These are phyloP conservation scores for Picea sitchensis DNA, from an alignment of 75 land plant species.

Conservation along the genomic window DNA sequence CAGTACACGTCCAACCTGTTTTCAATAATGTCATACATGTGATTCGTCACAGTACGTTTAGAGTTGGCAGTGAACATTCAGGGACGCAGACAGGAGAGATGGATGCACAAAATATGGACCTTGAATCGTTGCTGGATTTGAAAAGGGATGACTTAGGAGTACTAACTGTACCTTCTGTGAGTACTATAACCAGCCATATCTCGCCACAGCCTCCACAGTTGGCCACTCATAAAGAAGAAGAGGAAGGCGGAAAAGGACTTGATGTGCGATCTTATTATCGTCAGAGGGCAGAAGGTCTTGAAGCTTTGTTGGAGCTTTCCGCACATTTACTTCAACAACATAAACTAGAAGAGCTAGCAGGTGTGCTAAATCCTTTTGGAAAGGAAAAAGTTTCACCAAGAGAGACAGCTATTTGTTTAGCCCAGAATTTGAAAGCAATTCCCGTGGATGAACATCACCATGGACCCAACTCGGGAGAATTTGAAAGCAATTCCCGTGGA, in stretches of 20 bases:
- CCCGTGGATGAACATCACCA: too few relatives aligned
- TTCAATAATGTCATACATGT: slow-evolving; percentile 95
- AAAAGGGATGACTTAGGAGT: slow-evolving; percentile 8
- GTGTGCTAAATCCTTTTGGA: slow-evolving; percentile 94
- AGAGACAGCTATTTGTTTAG: slow-evolving; percentile 99
- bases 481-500: slow-evolving; percentile 16
- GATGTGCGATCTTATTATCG: slow-evolving; percentile 89
- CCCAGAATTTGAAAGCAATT: slow-evolving; percentile 70
- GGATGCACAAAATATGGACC: slow-evolving; percentile 31
- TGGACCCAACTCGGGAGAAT: too few relatives aligned
- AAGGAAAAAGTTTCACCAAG: slow-evolving; percentile 94
- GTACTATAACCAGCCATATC: not conserved
- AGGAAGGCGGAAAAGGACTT: slow-evolving; percentile 15
- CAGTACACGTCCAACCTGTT: slow-evolving; percentile 45
- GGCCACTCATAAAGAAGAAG: slow-evolving; percentile 9
- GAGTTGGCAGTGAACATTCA: slow-evolving; percentile 59
- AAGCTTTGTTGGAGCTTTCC: slow-evolving; percentile 85
- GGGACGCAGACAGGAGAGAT: slow-evolving; percentile 20
- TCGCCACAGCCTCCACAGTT: not conserved
- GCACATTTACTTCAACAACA: slow-evolving; percentile 86
- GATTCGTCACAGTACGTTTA: slow-evolving; percentile 91
- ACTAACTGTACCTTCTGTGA: not conserved
- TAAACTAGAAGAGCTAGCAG: slow-evolving; percentile 85
- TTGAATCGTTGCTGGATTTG: not conserved
- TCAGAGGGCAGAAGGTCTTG: slow-evolving; percentile 98